Conservation (phyloP, 2,329 filamentous ascomycete genomes). For the Pestalotiopsis sp. region DNA sequence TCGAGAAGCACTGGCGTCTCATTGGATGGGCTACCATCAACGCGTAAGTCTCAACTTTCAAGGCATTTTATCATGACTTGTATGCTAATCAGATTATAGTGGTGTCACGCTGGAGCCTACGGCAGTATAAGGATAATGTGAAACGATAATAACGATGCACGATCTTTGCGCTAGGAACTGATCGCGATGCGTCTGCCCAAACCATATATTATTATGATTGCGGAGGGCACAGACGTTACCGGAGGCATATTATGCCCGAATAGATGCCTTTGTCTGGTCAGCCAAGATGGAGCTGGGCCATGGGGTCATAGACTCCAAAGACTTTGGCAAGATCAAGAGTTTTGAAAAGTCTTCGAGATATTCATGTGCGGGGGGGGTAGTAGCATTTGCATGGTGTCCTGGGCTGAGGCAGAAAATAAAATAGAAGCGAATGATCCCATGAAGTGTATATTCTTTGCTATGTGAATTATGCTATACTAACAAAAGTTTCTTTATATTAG, state of each 20-base stretch:
- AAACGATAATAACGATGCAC: conserved; percentile 14
- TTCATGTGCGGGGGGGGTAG: not conserved
- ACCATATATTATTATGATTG: not conserved
- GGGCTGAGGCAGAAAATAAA: not conserved
- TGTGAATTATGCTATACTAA: not conserved
- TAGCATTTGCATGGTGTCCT: not conserved
- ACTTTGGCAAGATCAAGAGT: not conserved
- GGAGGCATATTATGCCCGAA: not conserved
- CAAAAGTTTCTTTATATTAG: not conserved
- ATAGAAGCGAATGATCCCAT: not conserved
- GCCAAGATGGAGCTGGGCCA: not conserved
- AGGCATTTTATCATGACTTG: conserved; percentile 26
- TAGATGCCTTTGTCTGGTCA: not conserved
- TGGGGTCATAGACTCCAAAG: not conserved
- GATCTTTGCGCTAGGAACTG: not conserved
- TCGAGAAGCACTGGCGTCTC: conserved; percentile 98
- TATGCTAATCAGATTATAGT: conserved; percentile 34
- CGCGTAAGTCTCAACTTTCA: conserved; percentile 47
- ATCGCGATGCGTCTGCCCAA: not conserved
- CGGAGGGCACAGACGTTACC: not conserved
- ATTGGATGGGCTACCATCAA: conserved; percentile 89
- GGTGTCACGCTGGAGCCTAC: conserved; percentile 57
- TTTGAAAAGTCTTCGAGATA: not conserved
- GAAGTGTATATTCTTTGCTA: not conserved
- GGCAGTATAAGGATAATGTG: conserved; percentile 21